phyloP scores from a whole-genome alignment of 2,329 filamentous ascomycete genomes.

The Thielaviopsis cerberus region DNA sequence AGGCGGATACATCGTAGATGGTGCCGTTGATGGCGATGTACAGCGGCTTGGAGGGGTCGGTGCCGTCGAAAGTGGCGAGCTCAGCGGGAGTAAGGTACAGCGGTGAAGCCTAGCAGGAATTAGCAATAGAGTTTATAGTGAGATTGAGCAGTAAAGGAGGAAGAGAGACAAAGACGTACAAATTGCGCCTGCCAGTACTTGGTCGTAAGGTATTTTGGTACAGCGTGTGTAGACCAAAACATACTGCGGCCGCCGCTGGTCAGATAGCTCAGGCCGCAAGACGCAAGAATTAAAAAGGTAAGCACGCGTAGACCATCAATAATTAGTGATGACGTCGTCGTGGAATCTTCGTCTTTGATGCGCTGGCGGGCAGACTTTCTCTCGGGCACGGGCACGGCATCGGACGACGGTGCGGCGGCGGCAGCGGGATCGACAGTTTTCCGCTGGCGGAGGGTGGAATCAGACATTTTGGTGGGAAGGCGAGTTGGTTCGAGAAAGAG shows the following conservation, averaged over 20 bases:
- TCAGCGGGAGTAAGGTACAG: slow-evolving; percentile 55
- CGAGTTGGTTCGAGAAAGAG: neutral
- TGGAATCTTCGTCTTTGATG: slow-evolving; percentile 43
- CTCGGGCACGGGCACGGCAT: neutral
- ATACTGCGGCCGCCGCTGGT: slow-evolving; percentile 51
- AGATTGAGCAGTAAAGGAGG: neutral
- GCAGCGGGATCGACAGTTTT: neutral
- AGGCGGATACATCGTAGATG: slow-evolving; percentile 65
- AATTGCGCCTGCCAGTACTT: slow-evolving; percentile 40
- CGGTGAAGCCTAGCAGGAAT: slow-evolving; percentile 35
- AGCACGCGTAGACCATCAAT: slow-evolving; percentile 54
- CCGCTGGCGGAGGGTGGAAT: slow-evolving; percentile 6
- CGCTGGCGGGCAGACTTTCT: slow-evolving; percentile 13
- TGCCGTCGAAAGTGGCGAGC: slow-evolving; percentile 60
- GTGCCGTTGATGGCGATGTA: slow-evolving; percentile 80
- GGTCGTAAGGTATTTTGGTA: slow-evolving; percentile 41
- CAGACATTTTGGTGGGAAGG: neutral
- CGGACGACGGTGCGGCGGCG: neutral
- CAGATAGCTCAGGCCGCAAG: slow-evolving; percentile 56
- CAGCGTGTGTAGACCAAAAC: slow-evolving; percentile 45
- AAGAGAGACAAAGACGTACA: slow-evolving; percentile 25
- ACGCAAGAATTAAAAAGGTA: slow-evolving; percentile 46
- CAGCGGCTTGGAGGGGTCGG: slow-evolving; percentile 54
- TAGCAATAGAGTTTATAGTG: neutral
- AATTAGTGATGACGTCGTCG: slow-evolving; percentile 24